phyloP scores from a whole-genome alignment of 805 yeast genomes.

The Blastobotrys mokoenaii region DNA sequence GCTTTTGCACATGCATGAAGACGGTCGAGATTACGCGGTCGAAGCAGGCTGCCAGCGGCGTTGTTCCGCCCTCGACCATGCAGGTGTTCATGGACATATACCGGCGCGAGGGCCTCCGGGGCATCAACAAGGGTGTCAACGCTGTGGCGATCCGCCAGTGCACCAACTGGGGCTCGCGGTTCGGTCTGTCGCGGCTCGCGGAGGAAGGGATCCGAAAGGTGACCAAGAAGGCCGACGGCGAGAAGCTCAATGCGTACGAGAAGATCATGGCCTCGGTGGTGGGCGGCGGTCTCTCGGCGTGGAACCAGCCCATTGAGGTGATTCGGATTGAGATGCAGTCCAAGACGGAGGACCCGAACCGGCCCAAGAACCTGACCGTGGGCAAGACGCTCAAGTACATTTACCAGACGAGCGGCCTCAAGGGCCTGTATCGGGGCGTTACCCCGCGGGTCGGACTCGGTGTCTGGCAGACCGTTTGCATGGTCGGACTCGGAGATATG shows the following conservation, averaged over 20 bases:
- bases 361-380: constrained; percentile 87
- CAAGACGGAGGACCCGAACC: constrained; percentile 84
- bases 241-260: constrained; percentile 63
- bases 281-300: constrained; percentile 96
- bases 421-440: constrained; percentile 92
- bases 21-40: constrained; percentile 94
- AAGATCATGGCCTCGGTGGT: constrained; percentile 77
- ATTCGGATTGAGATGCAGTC: constrained; percentile 98
- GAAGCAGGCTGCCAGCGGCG: constrained; percentile 67
- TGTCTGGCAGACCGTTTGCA: constrained; percentile 96
- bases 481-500: constrained; percentile 97
- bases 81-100: constrained; percentile 82
- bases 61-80: constrained; percentile 64
- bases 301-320: constrained; percentile 99
- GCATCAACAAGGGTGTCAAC: constrained; percentile 95
- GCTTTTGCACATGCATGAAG: constrained; percentile 98
- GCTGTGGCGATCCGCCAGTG: constrained; percentile 98
- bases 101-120: constrained; percentile 79
- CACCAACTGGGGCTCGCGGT: constrained; percentile 99
- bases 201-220: constrained; percentile 69
- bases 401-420: constrained; percentile 70
- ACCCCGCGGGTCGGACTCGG: constrained; percentile 95
- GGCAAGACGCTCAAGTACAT: constrained; percentile 71
- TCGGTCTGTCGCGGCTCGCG: constrained; percentile 85
- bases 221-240: constrained; percentile 52